Evolutionary conservation across 75 land plant genomes (phyloP).

Genomic region (Cupressus sempervirens): DNA sequence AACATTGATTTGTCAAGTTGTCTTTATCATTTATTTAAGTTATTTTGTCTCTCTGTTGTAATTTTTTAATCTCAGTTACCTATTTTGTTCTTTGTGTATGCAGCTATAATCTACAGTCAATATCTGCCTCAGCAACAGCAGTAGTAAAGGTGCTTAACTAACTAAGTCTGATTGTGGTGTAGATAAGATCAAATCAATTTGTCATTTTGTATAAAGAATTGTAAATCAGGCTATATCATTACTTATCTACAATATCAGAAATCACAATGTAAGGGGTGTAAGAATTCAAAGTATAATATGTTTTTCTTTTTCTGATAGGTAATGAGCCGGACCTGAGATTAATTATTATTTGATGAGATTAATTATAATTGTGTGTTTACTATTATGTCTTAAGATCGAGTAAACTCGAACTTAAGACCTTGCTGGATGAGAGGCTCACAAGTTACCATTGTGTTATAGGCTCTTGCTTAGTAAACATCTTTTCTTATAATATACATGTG

Average conservation of each 20-base stretch:
- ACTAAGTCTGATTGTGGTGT: background rate
- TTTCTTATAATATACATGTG: background rate
- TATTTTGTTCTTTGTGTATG: background rate
- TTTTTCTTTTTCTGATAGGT: too few relatives aligned
- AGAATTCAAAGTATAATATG: background rate
- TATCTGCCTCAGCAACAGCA: slow-evolving; percentile 86
- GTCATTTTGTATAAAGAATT: background rate
- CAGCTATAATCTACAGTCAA: slow-evolving; percentile 94
- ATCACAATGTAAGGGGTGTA: background rate
- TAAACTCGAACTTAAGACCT: too few relatives aligned
- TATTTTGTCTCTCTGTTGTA: background rate
- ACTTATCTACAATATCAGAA: background rate
- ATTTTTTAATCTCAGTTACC: background rate
- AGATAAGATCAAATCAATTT: background rate
- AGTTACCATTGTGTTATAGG: too few relatives aligned
- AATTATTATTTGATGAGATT: too few relatives aligned
- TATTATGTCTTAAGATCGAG: too few relatives aligned
- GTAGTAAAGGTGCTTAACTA: slow-evolving; percentile 64
- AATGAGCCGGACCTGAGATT: too few relatives aligned
- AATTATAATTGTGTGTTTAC: too few relatives aligned
- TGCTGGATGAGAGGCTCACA: too few relatives aligned
- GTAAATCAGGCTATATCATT: background rate
- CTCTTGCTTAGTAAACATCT: too few relatives aligned
- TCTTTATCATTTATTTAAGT: background rate
- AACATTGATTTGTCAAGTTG: slow-evolving; percentile 10